These are phyloP conservation scores for Kodamaea sagamina DNA, from an alignment of 805 yeast genomes.

Conservation along the genomic window DNA sequence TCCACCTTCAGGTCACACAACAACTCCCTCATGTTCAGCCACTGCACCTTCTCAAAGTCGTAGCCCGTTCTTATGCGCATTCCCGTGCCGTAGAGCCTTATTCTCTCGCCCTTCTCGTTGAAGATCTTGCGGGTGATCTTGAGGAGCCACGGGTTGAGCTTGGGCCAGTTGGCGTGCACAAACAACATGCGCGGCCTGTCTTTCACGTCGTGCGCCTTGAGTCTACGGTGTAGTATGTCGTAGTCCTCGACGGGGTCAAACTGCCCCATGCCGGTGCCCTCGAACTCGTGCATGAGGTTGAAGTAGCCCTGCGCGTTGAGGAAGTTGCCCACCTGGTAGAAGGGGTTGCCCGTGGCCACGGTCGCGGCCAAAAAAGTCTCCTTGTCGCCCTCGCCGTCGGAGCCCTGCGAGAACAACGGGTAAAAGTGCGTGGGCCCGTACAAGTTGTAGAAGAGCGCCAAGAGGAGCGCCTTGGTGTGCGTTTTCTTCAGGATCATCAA, in stretches of 20 bases:
- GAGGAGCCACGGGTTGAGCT: slow-evolving; percentile 61
- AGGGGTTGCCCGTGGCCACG: slow-evolving; percentile 46
- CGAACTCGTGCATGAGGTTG: slow-evolving; percentile 38
- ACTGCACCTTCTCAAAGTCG: slow-evolving; percentile 60
- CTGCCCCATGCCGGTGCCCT: slow-evolving; percentile 81
- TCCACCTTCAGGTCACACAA: slow-evolving; percentile 53
- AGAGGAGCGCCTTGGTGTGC: slow-evolving; percentile 37
- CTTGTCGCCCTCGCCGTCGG: slow-evolving; percentile 78
- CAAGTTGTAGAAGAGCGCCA: slow-evolving; percentile 44
- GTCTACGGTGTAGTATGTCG: slow-evolving; percentile 16
- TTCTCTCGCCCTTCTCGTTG: slow-evolving; percentile 46
- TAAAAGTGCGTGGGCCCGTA: slow-evolving; percentile 45
- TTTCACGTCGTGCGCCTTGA: slow-evolving; percentile 12
- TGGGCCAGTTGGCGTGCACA: slow-evolving; percentile 68
- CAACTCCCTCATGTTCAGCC: slow-evolving; percentile 57
- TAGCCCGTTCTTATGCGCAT: slow-evolving; percentile 52
- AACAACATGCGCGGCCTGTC: slow-evolving; percentile 43
- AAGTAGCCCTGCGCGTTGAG: slow-evolving; percentile 55
- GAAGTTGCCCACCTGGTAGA: slow-evolving; percentile 55
- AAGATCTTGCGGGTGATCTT: slow-evolving; percentile 43
- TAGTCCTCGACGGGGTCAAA: slow-evolving; percentile 67
- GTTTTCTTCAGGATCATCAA: slow-evolving; percentile 42
- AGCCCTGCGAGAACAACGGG: slow-evolving; percentile 46
- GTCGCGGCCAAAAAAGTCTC: slow-evolving; percentile 78
- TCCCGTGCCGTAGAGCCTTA: slow-evolving; percentile 61